phyloP scores from a whole-genome alignment of 2,329 filamentous ascomycete genomes.

The Colletotrichum trifolii region DNA sequence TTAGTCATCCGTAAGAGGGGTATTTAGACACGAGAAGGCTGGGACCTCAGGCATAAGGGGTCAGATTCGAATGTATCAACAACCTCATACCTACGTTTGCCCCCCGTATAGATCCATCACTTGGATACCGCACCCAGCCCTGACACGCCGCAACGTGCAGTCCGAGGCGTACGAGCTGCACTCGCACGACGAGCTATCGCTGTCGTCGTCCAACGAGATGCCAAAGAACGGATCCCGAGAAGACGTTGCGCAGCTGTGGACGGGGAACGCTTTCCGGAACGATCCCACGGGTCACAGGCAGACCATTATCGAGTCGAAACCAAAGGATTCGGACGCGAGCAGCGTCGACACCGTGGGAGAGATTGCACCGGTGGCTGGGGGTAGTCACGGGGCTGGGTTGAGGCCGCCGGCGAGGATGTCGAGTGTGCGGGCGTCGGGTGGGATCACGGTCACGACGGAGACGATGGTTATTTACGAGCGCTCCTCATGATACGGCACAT shows the following conservation, averaged over 20 bases:
- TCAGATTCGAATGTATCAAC: no score
- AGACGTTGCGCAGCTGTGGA: slow-evolving; percentile 35
- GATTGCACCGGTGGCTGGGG: not conserved
- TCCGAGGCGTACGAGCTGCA: slow-evolving; percentile 35
- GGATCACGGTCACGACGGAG: slow-evolving; percentile 28
- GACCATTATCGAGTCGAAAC: slow-evolving; percentile 15
- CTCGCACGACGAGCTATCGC: slow-evolving; percentile 21
- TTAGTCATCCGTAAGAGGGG: no score
- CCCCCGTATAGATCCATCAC: no score
- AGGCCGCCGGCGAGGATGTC: not conserved
- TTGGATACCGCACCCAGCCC: no score
- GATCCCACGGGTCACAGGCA: not conserved
- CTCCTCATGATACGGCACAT: not conserved
- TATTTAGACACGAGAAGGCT: no score
- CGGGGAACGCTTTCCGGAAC: slow-evolving; percentile 11
- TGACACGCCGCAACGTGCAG: slow-evolving; percentile 34
- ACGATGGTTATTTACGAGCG: slow-evolving; percentile 25
- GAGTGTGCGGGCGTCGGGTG: slow-evolving; percentile 6
- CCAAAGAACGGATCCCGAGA: not conserved
- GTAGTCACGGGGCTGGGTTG: not conserved
- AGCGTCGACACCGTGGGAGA: not conserved
- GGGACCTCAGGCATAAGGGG: no score
- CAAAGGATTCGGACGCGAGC: not conserved
- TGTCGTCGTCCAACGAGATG: slow-evolving; percentile 15
- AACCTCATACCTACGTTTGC: no score